Evolutionary conservation across 1,139 yeast genomes (phyloP).

Genomic region (Candida pseudocylindracea): DNA sequence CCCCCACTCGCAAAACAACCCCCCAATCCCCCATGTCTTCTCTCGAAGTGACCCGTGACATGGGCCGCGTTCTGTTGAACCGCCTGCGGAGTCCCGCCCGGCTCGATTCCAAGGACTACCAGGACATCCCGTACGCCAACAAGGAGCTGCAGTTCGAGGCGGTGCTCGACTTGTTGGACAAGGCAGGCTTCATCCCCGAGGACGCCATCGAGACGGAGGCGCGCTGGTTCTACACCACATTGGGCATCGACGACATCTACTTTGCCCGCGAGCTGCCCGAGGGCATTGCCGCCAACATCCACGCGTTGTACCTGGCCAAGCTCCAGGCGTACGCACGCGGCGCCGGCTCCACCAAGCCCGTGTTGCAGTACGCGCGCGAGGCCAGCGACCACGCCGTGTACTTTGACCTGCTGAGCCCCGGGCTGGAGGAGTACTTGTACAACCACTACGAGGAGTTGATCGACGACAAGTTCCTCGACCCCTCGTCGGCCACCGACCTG

Average conservation of each 20-base stretch:
- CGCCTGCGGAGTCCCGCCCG: no score
- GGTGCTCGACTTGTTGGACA: conserved; percentile 66
- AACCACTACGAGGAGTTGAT: conserved; percentile 40
- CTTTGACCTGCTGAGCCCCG: conserved; percentile 37
- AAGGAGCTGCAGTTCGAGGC: conserved; percentile 63
- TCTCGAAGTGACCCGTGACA: no score
- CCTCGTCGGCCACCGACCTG: conserved; percentile 18
- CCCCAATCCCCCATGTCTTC: no score
- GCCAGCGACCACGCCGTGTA: conserved; percentile 78
- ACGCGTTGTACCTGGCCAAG: conserved; percentile 81
- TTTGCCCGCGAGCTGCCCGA: conserved; percentile 71
- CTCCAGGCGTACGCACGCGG: conserved; percentile 62
- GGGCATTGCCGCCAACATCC: conserved; percentile 65
- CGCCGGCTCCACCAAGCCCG: conserved; percentile 14
- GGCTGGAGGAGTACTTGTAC: conserved; percentile 9
- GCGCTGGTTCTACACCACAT: conserved; percentile 67
- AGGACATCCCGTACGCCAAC: conserved; percentile 55
- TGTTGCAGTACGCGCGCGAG: conserved; percentile 56
- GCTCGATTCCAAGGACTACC: conserved; percentile 28
- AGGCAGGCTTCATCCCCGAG: conserved; percentile 80
- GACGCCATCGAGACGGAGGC: conserved; percentile 68
- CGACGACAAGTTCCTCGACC: conserved; percentile 61
- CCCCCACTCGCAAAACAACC: no score
- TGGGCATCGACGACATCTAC: conserved; percentile 85
- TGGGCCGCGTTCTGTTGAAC: no score